phyloP scores from a whole-genome alignment of 2,329 filamentous ascomycete species.

The Scedosporium minutisporum region DNA sequence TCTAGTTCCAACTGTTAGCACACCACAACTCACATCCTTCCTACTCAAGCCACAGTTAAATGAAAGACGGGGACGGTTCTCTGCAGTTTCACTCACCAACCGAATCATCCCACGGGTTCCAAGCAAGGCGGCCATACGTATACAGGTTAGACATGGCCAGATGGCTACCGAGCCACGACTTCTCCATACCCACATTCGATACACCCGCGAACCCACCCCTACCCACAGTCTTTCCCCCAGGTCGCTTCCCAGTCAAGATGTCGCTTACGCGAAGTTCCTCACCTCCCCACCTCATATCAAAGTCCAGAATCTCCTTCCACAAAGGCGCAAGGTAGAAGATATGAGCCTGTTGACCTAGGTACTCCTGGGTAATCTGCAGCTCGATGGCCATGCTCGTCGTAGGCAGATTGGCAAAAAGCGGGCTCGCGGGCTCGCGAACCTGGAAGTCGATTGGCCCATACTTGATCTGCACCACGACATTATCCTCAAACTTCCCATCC shows the following conservation, averaged over 20 bases:
- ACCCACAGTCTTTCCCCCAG: constrained; percentile 35
- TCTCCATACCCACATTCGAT: constrained; percentile 55
- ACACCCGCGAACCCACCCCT: constrained; percentile 56
- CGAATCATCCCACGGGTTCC: constrained; percentile 43
- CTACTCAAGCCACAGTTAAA: no score
- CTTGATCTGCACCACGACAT: constrained; percentile 65
- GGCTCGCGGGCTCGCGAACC: constrained; percentile 56
- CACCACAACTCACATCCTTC: not conserved
- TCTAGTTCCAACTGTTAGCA: not conserved
- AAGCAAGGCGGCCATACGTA: constrained; percentile 57
- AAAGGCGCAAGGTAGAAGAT: constrained; percentile 58
- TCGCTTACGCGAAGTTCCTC: constrained; percentile 46
- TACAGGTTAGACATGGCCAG: constrained; percentile 64
- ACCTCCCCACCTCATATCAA: constrained; percentile 53
- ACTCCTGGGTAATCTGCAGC: constrained; percentile 59
- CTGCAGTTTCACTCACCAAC: not conserved
- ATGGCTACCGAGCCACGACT: constrained; percentile 60
- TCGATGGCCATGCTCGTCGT: constrained; percentile 47
- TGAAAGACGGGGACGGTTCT: no score
- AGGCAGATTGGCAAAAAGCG: constrained; percentile 46
- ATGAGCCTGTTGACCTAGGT: constrained; percentile 61
- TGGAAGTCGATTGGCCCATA: constrained; percentile 69
- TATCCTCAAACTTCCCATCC: constrained; percentile 58
- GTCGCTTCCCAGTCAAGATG: constrained; percentile 51
- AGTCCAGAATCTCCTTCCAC: constrained; percentile 60